Conservation (phyloP, 2,329 filamentous ascomycete species). For the Metarhizium anisopliae region DNA sequence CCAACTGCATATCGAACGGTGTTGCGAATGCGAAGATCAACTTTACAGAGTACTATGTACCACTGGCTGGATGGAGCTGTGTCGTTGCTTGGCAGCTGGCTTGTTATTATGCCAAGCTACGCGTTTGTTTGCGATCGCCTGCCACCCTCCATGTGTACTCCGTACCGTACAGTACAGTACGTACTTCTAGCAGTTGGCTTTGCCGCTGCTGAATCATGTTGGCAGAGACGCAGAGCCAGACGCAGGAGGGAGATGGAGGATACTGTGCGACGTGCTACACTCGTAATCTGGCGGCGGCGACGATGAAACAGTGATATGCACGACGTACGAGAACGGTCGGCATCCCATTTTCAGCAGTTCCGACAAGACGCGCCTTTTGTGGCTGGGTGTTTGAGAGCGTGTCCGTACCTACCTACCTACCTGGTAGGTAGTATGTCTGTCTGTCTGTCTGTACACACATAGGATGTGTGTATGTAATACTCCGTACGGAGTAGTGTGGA, state of each 20-base stretch:
- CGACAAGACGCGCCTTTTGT: slow-evolving; percentile 1
- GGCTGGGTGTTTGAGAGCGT: slow-evolving; percentile 1
- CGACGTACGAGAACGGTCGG: slow-evolving; percentile 4
- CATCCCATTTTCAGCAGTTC: slow-evolving; percentile 13
- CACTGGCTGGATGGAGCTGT: too few relatives aligned
- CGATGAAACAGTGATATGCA: background rate
- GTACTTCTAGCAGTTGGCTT: too few relatives aligned
- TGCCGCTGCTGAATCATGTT: too few relatives aligned
- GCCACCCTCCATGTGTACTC: background rate
- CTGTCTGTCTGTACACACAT: too few relatives aligned
- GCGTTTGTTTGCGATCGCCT: slow-evolving; percentile 2
- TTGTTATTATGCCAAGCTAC: background rate
- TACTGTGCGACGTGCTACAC: background rate
- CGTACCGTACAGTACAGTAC: too few relatives aligned
- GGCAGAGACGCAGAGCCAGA: background rate
- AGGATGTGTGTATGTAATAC: too few relatives aligned
- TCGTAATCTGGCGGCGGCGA: background rate
- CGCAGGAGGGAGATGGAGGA: background rate
- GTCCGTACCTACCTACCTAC: too few relatives aligned
- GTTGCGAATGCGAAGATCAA: too few relatives aligned
- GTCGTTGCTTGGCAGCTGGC: background rate
- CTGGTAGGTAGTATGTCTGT: too few relatives aligned
- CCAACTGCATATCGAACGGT: too few relatives aligned
- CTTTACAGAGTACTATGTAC: too few relatives aligned
- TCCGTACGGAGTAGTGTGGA: background rate